Evolutionary conservation across 1,139 yeast genomes (phyloP), one percentile per base, ranked within the genome.

Genomic region (Geotrichum carabidarum): DNA sequence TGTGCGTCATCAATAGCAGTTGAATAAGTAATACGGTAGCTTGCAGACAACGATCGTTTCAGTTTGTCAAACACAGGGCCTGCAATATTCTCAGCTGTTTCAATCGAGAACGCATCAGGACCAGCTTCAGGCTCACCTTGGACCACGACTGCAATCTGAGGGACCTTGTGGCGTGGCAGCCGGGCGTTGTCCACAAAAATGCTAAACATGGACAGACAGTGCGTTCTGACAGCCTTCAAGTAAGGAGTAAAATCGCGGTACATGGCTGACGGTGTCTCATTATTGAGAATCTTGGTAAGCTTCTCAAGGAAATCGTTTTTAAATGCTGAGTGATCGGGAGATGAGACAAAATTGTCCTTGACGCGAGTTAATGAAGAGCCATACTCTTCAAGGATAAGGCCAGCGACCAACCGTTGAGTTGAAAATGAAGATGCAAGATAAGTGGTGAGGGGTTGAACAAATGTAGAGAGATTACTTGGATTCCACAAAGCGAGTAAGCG

Each of bases 61-160:
- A 90, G 72, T 65, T 85, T 86, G 17, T 79, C 81, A 67, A 81
- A 89, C 5, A 83, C 80, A 51, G 84, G 89, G 51, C 75, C 74
- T 35, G 84, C 75, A 8, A 91, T 78, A 60, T 80, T 79, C 57
- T 85, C 86, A 0, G 97, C 98, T 61, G 81, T 81, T 44, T 79
- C 86, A 48, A 93, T 69, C 9, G 89, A 81, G 70, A 94, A 94
- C 0, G 98, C 98, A 62, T 85, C 91, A 0, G 96, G 91, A 0
- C 97, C 98, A 4, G 98, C 96, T 59, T 88, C 96, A 1, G 83
- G 77, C 67, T 93, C 99, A 37, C 99, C 99, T 68, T 89, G 94
- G 4, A 91, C 96, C 15, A 91, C 83, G 5, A 89, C 83, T 0
- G 99, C 95, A 36, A 94, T 71, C 57, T 82, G 86, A 0, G 97